Evolutionary conservation across 306 rosid species (phyloP), one percentile per base, ranked within the genome.

Genomic region (Cicer judaicum): DNA sequence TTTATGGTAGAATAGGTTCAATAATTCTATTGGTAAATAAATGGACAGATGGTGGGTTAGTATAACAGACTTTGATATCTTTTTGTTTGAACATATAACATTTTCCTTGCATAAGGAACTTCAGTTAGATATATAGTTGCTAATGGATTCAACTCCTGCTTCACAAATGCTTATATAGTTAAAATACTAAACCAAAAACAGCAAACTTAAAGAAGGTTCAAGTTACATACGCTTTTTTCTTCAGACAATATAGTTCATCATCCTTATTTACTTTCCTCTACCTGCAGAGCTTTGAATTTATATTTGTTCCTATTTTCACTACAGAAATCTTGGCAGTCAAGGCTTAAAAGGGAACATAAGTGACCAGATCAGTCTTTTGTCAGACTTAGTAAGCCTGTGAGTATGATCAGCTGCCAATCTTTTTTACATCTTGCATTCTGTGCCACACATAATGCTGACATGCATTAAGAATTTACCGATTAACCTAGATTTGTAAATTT

Each of bases 301-400:
- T 56, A 24, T 70, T 46, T 73, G 54, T 40, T 80, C 47, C 5
- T 41, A 38, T 55, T 71, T 47, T 42, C 6, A 49, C 87, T 85
- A 85, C 92, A 94, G 99, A 70, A 94, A 94, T 81, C 99, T 94
- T 78, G 95, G 88, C 52, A 90, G 90, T 75, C 99, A 87, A 83
- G 99, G 96, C 50, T 87, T 94, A 84, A 92, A 92, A 82, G 97
- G 97, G 74, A 76, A 40, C 81, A 88, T 94, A 78, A 90, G 89
- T 78, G 95, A 91, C 74, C 85, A 85, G 80, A 94, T 94, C 78
- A 80, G 86, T 83, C 87, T 82, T 55, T 86, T 94, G 90, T 56
- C 96, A 44, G 83, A 94, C 86, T 89, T 94, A 88, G 90, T 86
- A 76, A 91, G 88, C 93, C 87, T 94, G 98, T 94, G 84, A 91